Evolutionary conservation across 2,329 filamentous ascomycete genomes (phyloP), one percentile per base, ranked within the genome.

Genomic region (Fusarium chlamydosporum): DNA sequence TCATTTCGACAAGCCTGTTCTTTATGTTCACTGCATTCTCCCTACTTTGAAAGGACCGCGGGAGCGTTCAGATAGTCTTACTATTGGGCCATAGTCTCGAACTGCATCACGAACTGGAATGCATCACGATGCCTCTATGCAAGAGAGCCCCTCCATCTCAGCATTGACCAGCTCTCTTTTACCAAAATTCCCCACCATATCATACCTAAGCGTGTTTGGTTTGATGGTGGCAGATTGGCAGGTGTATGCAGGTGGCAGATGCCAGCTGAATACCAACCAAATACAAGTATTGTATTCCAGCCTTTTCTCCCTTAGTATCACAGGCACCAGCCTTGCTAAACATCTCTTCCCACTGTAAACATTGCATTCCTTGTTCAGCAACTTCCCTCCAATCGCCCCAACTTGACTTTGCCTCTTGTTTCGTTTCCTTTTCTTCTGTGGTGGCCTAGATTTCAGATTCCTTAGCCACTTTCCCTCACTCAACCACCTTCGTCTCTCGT

Each of bases 361-460:
- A 76, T 75, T 76, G 70, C 75, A 76, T 76, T 77, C 73, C 74
- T 64, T 50, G 42, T 43, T 59, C 56, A 40, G 59, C 48, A 58
- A 51, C 29, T 41, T 41, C 37, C 43, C 51, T 54, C 47, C 46
- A 35, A 51, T 55, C 51, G 33, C 60, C 42, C 63, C 56, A 50
- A 41, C 50, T 64, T 63, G 55, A 56, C 67, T 66, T 64, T 68
- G 57, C 37, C 42, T 54, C 56, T 63, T 65, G 63, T 67, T 67
- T 65, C 60, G 34, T 53, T 68, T 53, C 43, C 66, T 58, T 59
- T 58, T 64, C 52, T 37, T 47, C 55, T 20, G 43, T 43, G 50
- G 51, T 43, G 40, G 35, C 46, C 54, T 56, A 56, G 68, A 51
- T 60, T 34, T 52, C 60, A 18, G 42, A 29, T 45, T 67, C 31